Base-by-base conservation (phyloP, 2,329 filamentous ascomycete genomes). In the Tolypocladium sp. region DNA sequence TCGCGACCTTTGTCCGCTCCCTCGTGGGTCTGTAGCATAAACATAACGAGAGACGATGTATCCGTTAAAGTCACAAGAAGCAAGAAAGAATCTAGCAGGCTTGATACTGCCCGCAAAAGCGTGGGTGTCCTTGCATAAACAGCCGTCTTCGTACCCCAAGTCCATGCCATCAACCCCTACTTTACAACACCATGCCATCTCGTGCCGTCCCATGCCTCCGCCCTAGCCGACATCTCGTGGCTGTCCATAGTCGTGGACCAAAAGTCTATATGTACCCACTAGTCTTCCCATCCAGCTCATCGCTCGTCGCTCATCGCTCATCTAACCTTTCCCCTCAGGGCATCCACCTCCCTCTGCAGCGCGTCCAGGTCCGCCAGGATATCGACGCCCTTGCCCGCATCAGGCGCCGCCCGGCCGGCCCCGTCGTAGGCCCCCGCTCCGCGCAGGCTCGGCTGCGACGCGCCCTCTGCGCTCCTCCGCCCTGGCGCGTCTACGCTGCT, bases 291-390 rank as follows among this genome's bases (percentile, higher is more conserved):
- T 58, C 57, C 53, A 27, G 38, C 40, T 55, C 30, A 52, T 27
- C 25, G n/a, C 38, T 57, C 33, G 57, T 42, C 35, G 7, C 4
- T 70, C 64, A 71, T 42, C 35, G 7, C 4, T 70, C 64, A 71
- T 35, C 61, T 61, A 52, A 71, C 41, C 64, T 72, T 69, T 25
- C 72, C 73, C 57, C 73, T 67, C 52, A 88, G 67, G 4, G 83
- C 88, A 72, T 93, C 89, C 44, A 93, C 89, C 68, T 93, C 90
- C 68, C 82, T 82, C 72, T 91, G 89, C 62, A 93, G 73, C 27
- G 85, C 85, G 54, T 84, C 82, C 58, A 93, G 73, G 69, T 92
- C 88, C 1, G 88, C 88, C 64, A 93, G 72, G 60, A 92, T 90
- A 67, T 89, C 83, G 49, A 75, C 63, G 59, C 76, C 69, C 68